phyloP scores from a whole-genome alignment of 441 rosid genomes.

The Capsella rubella region DNA sequence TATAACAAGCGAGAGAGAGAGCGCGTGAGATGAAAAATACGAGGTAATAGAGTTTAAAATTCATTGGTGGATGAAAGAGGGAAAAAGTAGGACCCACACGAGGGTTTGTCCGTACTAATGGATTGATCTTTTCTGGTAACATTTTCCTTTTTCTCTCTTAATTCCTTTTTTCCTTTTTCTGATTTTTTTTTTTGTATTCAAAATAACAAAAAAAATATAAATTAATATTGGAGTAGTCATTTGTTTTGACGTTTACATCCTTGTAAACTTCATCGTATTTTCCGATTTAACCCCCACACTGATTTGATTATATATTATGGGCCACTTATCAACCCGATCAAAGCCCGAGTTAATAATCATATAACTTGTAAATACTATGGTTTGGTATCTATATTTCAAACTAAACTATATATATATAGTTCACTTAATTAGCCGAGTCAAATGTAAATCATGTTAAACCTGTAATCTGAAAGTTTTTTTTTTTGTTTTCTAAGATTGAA shows the following conservation, averaged over 20 bases:
- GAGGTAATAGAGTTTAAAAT: conserved; percentile 48
- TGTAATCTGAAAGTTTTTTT: neutral
- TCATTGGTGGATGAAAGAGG: conserved; percentile 53
- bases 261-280: no score
- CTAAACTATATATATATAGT: neutral
- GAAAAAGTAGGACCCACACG: conserved; percentile 54
- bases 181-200: conserved; percentile 15
- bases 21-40: conserved; percentile 55
- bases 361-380: neutral
- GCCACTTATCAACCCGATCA: no score
- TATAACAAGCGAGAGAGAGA: no score
- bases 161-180: conserved; percentile 74
- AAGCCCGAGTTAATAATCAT: neutral
- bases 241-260: no score
- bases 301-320: no score
- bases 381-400: neutral
- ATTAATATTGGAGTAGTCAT: no score
- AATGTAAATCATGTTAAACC: neutral
- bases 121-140: conserved; percentile 90
- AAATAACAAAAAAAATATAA: no score
- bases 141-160: conserved; percentile 78
- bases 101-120: conserved; percentile 74
- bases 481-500: neutral
- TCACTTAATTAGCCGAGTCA: neutral
- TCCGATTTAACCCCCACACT: no score